Conservation (phyloP, 2,329 filamentous ascomycete genomes). For the Hypoxylon sp. region DNA sequence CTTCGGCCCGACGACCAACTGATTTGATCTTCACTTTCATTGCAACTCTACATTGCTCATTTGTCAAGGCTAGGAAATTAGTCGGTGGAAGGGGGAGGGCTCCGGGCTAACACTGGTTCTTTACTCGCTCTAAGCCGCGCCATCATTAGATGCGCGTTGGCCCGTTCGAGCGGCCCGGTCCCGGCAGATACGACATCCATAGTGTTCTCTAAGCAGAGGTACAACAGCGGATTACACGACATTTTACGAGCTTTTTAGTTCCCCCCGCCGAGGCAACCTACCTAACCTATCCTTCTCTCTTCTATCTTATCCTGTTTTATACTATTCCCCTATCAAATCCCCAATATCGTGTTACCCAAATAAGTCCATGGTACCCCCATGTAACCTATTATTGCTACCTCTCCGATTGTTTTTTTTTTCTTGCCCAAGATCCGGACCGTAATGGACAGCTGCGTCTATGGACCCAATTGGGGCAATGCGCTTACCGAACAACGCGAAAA, state of each 20-base stretch:
- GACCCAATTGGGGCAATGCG: slow-evolving; percentile 30
- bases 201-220: slow-evolving; percentile 27
- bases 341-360: slow-evolving; percentile 34
- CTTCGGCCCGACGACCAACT: slow-evolving; percentile 37
- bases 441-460: slow-evolving; percentile 43
- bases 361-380: slow-evolving; percentile 30
- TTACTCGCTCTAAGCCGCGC: slow-evolving; percentile 32
- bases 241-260: slow-evolving; percentile 44
- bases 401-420: slow-evolving; percentile 24
- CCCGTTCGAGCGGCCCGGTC: slow-evolving; percentile 46
- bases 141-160: slow-evolving; percentile 42
- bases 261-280: slow-evolving; percentile 43
- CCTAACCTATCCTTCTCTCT: slow-evolving; percentile 17
- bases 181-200: slow-evolving; percentile 42
- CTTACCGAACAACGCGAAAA: slow-evolving; percentile 40
- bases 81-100: slow-evolving; percentile 18
- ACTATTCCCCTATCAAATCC: slow-evolving; percentile 26
- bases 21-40: slow-evolving; percentile 11
- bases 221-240: slow-evolving; percentile 44
- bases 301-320: slow-evolving; percentile 25
- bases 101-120: slow-evolving; percentile 14
- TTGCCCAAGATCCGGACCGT: slow-evolving; percentile 32
- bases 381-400: slow-evolving; percentile 32
- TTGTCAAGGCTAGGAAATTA: slow-evolving; percentile 10
- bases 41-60: not conserved